Conservation (phyloP, 352 stramenopile species). For the Thraustochytrium striatum region DNA sequence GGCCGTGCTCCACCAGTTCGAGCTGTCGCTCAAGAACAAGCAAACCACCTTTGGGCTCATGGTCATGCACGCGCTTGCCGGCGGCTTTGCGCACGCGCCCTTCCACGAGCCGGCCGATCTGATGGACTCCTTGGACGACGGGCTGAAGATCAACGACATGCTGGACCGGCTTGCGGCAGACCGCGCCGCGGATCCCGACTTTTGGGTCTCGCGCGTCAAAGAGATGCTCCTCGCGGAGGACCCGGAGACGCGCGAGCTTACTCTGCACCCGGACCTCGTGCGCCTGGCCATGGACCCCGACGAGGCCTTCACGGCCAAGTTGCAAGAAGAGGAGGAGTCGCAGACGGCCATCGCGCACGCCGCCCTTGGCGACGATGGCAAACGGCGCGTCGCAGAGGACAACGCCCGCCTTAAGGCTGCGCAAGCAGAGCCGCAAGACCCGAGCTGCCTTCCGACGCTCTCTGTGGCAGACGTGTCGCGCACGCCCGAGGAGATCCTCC, state of each 20-base stretch:
- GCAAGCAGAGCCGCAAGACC: constrained; percentile 8
- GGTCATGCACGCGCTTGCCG: constrained; percentile 32
- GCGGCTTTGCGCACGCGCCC: constrained; percentile 20
- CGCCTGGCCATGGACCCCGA: constrained; percentile 33
- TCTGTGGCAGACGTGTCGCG: constrained; percentile 14
- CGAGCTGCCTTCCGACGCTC: constrained; percentile 24
- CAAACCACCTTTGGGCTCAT: constrained; percentile 33
- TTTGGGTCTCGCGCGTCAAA: constrained; percentile 18
- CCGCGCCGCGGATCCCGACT: neutral
- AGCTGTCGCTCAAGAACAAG: constrained; percentile 29
- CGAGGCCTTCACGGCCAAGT: constrained; percentile 4
- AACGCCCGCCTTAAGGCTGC: neutral
- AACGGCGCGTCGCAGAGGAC: neutral
- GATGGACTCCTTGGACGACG: constrained; percentile 11
- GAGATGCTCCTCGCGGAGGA: neutral
- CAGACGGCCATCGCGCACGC: neutral
- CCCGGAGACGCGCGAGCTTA: neutral
- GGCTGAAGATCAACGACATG: constrained; percentile 28
- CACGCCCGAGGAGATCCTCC: constrained; percentile 11
- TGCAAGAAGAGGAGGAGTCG: neutral
- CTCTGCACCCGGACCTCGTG: neutral
- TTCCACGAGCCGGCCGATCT: neutral
- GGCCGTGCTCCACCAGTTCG: constrained; percentile 36
- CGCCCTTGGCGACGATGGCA: neutral
- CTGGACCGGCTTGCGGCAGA: constrained; percentile 18